Evolutionary conservation across 495 filamentous ascomycete species (phyloP).

Genomic region (Penicillium cosmopolitanum): DNA sequence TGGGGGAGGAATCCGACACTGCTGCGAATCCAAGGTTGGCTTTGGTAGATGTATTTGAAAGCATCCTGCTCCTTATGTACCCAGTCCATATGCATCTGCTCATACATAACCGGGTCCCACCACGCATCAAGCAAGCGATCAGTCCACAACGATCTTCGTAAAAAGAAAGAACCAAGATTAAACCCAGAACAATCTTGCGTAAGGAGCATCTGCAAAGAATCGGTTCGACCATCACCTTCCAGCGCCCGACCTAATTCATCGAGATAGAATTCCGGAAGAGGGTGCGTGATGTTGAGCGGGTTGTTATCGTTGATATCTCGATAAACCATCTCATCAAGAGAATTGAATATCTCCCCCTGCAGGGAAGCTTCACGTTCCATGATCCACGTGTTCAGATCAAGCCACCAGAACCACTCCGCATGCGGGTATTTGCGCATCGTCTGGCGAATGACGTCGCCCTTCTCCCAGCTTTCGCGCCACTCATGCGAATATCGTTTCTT

Average conservation of each 20-base stretch:
- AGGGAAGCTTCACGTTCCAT: conserved; percentile 96
- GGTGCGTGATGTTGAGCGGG: conserved; percentile 90
- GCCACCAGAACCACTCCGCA: conserved; percentile 99
- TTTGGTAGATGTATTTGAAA: conserved; percentile 86
- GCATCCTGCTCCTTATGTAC: conserved; percentile 98
- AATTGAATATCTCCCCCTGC: conserved; percentile 85
- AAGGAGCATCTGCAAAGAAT: conserved; percentile 84
- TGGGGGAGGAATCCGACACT: conserved; percentile 90
- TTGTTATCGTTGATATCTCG: conserved; percentile 97
- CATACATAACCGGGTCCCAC: conserved; percentile 98
- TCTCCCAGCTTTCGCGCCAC: conserved; percentile 99
- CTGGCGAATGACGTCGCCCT: conserved; percentile 92
- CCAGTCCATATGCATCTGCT: conserved; percentile 99
- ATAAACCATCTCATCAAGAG: conserved; percentile 76
- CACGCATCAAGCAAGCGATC: conserved; percentile 93
- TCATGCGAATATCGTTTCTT: conserved; percentile 99
- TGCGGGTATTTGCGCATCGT: conserved; percentile 91
- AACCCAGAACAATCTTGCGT: conserved; percentile 96
- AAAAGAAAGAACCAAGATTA: conserved; percentile 95
- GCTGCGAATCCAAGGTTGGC: conserved; percentile 90
- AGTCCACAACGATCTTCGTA: conserved; percentile 82
- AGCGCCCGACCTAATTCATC: conserved; percentile 71
- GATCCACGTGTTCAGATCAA: conserved; percentile 96
- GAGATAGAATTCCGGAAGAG: conserved; percentile 70
- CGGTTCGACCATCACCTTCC: conserved; percentile 70